These are phyloP conservation scores for Syzygium aqueum DNA, from an alignment of 345 rosid species.

Conservation along the genomic window DNA sequence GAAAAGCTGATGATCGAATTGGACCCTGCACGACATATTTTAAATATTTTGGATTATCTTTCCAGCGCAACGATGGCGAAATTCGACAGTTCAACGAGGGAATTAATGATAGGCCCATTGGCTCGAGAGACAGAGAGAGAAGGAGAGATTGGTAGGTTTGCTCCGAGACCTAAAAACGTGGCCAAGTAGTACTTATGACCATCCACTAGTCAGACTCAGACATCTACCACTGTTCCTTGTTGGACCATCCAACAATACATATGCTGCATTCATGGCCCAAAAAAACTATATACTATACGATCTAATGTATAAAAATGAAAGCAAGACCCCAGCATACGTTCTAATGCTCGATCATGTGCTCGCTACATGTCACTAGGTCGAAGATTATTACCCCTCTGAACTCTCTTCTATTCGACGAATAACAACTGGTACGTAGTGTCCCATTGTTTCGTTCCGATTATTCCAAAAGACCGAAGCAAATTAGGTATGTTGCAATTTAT, in stretches of 20 bases:
- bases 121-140: neutral
- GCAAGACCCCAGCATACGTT: neutral
- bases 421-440: neutral
- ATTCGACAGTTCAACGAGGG: neutral
- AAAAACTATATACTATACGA: neutral
- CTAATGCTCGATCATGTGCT: neutral
- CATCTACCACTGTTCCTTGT: neutral
- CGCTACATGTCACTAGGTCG: no score
- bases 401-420: neutral
- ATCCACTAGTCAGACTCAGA: neutral
- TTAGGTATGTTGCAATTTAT: neutral
- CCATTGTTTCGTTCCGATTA: neutral
- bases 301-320: neutral
- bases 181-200: neutral
- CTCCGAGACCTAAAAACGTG: neutral
- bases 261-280: neutral
- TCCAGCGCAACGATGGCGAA: fast-evolving
- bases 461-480: neutral
- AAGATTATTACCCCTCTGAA: no score
- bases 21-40: fast-evolving
- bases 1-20: no score
- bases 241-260: neutral
- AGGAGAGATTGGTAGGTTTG: neutral
- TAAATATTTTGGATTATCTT: no score
- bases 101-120: neutral